phyloP scores from a whole-genome alignment of 768 basidiomycete species.

The Melanogaster broomeanus region DNA sequence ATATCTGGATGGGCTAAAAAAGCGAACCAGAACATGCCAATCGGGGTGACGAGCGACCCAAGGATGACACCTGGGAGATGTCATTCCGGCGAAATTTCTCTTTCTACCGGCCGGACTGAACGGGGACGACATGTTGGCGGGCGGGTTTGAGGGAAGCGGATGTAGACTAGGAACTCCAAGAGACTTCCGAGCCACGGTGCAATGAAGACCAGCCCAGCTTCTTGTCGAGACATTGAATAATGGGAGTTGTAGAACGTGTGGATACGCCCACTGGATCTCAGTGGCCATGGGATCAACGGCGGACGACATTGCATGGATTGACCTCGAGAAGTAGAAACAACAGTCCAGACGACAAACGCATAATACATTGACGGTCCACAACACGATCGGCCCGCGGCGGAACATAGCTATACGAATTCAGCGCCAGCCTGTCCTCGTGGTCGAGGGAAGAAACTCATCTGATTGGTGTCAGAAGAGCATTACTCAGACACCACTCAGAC shows the following conservation, averaged over 20 bases:
- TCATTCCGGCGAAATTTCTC: conserved; percentile 18
- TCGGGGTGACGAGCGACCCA: conserved; percentile 17
- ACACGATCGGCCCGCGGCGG: conserved; percentile 24
- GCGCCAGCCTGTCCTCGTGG: not conserved
- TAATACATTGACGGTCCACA: conserved; percentile 30
- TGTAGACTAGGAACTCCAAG: conserved; percentile 23
- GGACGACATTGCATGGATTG: not conserved
- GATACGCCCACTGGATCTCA: conserved; percentile 17
- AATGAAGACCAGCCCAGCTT: conserved; percentile 22
- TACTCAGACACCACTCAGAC: no score
- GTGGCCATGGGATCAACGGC: not conserved
- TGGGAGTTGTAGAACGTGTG: conserved; percentile 19
- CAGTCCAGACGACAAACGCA: conserved; percentile 28
- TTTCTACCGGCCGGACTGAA: conserved; percentile 17
- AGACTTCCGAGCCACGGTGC: conserved; percentile 25
- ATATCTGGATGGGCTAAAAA: conserved; percentile 19
- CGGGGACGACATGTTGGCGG: conserved; percentile 9
- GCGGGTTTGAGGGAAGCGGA: conserved; percentile 22
- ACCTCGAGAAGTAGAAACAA: conserved; percentile 32
- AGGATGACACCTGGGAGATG: conserved; percentile 22
- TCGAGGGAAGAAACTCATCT: conserved; percentile 7
- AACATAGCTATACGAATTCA: conserved; percentile 21
- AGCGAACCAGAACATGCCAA: conserved; percentile 31
- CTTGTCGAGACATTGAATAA: conserved; percentile 22
- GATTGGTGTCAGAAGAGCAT: conserved; percentile 16